A percentile compares a stretch with the other conserved stretches of the same genome.
Conservation (phyloP, 345 rosid species). For the Erysimum cheiranthoides region DNA sequence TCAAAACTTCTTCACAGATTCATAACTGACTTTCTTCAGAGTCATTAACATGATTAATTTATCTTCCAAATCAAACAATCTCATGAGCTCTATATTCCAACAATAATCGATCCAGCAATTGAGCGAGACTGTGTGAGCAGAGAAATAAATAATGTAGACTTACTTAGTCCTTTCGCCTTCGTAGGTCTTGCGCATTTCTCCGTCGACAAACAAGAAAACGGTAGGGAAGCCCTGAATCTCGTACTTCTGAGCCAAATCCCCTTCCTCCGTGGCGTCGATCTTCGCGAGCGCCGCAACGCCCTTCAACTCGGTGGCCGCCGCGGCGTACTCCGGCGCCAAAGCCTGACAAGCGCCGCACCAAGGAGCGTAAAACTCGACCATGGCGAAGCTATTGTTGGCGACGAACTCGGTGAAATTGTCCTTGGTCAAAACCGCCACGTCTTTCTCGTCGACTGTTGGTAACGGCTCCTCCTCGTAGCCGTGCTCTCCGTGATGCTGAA, state of each 20-base stretch:
- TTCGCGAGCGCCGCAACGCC: slow-evolving; percentile 58
- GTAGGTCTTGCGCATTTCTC: slow-evolving; percentile 43
- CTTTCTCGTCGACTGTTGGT: slow-evolving; percentile 44
- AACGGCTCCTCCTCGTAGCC: slow-evolving; percentile 38
- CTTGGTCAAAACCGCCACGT: slow-evolving; percentile 52
- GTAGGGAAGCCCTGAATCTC: slow-evolving; percentile 50
- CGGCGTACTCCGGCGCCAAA: slow-evolving; percentile 54
- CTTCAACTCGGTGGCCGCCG: slow-evolving; percentile 56
- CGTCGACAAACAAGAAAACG: slow-evolving; percentile 45
- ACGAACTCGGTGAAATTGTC: slow-evolving; percentile 55
- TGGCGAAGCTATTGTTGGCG: slow-evolving; percentile 42
- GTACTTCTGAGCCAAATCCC: slow-evolving; percentile 48
- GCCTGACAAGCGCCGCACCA: slow-evolving; percentile 58
- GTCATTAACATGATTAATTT: neutral
- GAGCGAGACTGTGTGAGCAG: slow-evolving; percentile 18
- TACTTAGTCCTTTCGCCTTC: slow-evolving; percentile 49
- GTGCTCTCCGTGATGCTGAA: slow-evolving; percentile 37
- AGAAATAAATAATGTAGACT: slow-evolving; percentile 9
- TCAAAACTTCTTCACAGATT: slow-evolving; percentile 5
- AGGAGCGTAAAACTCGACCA: slow-evolving; percentile 59
- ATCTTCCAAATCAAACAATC: slow-evolving; percentile 7
- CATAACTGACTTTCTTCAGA: slow-evolving; percentile 1
- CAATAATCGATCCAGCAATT: neutral
- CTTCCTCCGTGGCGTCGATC: slow-evolving; percentile 51
- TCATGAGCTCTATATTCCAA: neutral